A percentile compares a stretch with the other conserved stretches of the same genome.
phyloP scores from a whole-genome alignment of 768 basidiomycete genomes.

The Lyophyllum shimeji region DNA sequence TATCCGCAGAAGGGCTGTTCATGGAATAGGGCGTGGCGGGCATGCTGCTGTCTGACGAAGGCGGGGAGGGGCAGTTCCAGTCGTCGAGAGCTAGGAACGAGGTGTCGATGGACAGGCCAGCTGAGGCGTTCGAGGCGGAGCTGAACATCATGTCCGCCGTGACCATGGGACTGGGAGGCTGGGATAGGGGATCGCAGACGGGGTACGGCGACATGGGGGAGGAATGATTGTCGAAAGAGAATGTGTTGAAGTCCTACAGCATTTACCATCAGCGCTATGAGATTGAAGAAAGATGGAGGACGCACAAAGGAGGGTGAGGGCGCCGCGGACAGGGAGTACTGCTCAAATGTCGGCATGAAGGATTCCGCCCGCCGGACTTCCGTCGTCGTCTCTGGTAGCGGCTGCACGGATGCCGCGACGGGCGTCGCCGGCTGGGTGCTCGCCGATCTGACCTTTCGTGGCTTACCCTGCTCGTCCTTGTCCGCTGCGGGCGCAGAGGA shows the following conservation, averaged over 20 bases:
- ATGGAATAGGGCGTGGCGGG: slow-evolving; percentile 41
- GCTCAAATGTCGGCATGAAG: slow-evolving; percentile 31
- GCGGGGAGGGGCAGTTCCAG: slow-evolving; percentile 47
- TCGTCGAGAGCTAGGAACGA: slow-evolving; percentile 32
- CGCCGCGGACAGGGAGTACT: slow-evolving; percentile 31
- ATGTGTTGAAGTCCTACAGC: slow-evolving; percentile 41
- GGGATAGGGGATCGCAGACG: slow-evolving; percentile 26
- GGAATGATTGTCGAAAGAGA: slow-evolving; percentile 42
- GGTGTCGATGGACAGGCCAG: slow-evolving; percentile 40
- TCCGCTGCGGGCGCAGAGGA: slow-evolving; percentile 59
- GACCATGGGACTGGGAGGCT: slow-evolving; percentile 21
- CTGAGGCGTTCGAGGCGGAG: slow-evolving; percentile 5
- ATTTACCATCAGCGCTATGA: background rate
- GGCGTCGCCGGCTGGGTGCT: slow-evolving; percentile 37
- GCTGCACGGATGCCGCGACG: slow-evolving; percentile 18
- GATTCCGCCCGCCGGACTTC: slow-evolving; percentile 28
- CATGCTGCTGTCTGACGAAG: slow-evolving; percentile 30
- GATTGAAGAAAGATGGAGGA: slow-evolving; percentile 16
- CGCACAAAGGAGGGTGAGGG: slow-evolving; percentile 52
- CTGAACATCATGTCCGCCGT: slow-evolving; percentile 9
- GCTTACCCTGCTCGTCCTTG: slow-evolving; percentile 30
- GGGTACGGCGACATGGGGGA: slow-evolving; percentile 29
- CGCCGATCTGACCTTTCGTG: slow-evolving; percentile 29
- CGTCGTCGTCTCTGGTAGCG: slow-evolving; percentile 19
- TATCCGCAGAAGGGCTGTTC: slow-evolving; percentile 26